A percentile compares a stretch with the other conserved stretches of the same genome.
phyloP scores from a whole-genome alignment of 768 basidiomycete species.

The Sarcomyxa edulis region DNA sequence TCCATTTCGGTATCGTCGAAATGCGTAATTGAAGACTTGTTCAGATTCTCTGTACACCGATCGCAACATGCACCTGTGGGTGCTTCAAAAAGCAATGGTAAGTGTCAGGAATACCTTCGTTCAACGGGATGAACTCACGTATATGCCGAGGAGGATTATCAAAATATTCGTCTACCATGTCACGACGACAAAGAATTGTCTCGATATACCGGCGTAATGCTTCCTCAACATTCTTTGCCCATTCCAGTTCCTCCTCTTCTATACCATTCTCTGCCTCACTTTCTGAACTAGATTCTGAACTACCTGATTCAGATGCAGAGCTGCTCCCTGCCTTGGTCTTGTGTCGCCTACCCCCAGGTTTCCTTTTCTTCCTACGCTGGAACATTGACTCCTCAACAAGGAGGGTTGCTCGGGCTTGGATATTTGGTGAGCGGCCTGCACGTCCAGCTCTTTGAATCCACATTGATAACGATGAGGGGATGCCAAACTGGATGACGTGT shows the following conservation, averaged over 20 bases:
- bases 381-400: constrained; percentile 18
- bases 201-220: constrained; percentile 22
- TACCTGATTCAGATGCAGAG: constrained; percentile 1
- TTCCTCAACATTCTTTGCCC: constrained; percentile 25
- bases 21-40: too few species aligned
- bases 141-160: constrained; percentile 17
- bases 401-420: constrained; percentile 1
- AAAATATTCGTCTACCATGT: constrained; percentile 24
- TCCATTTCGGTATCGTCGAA: too few species aligned
- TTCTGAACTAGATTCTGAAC: constrained; percentile 5
- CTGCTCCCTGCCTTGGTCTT: constrained; percentile 2
- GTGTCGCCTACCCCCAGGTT: constrained; percentile 2
- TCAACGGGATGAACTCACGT: constrained; percentile 18
- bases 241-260: constrained; percentile 13
- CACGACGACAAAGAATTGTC: constrained; percentile 18
- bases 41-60: too few species aligned
- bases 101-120: too few species aligned
- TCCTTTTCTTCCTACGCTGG: constrained; percentile 13
- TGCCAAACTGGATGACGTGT: constrained; percentile 4
- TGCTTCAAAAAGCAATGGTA: too few species aligned
- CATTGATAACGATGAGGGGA: constrained; percentile 1
- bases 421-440: background rate
- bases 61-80: too few species aligned
- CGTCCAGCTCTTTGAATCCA: constrained; percentile 6
- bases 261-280: background rate